Percentiles rank a stretch among this genome's conserved stretches.
These are phyloP conservation scores for Colletotrichum acutatum DNA, from an alignment of 2,329 filamentous ascomycete species.

Conservation along the genomic window DNA sequence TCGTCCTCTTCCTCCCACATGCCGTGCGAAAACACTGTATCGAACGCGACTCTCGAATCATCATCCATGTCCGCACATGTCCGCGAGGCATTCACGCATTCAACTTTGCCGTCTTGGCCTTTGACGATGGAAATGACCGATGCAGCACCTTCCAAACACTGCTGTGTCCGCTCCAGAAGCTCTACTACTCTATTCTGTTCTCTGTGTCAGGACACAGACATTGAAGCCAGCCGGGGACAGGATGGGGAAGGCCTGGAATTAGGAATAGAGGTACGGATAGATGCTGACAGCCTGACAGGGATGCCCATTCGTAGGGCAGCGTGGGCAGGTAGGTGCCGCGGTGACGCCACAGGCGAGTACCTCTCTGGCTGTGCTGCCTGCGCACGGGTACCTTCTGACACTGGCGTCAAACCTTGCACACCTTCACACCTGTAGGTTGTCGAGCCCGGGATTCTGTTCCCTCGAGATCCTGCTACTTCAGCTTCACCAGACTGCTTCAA, in stretches of 20 bases:
- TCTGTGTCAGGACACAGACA: not conserved
- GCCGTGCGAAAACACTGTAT: slow-evolving; percentile 10
- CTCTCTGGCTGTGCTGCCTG: slow-evolving; percentile 11
- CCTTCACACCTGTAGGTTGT: not conserved
- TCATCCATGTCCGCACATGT: slow-evolving; percentile 23
- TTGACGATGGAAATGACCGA: slow-evolving; percentile 23
- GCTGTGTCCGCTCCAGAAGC: not conserved
- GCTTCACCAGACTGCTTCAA: not conserved
- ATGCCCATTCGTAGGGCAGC: slow-evolving; percentile 14
- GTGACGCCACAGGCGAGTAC: slow-evolving; percentile 19
- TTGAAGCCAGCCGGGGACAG: not conserved
- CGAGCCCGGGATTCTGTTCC: not conserved
- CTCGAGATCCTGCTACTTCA: not conserved
- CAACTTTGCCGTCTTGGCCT: slow-evolving; percentile 14
- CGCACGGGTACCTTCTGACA: slow-evolving; percentile 34
- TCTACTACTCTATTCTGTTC: too few relatives aligned
- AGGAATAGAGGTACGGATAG: not conserved
- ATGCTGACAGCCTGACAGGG: slow-evolving; percentile 15
- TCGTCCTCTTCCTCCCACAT: slow-evolving; percentile 7
- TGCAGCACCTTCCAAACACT: not conserved
- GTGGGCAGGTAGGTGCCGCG: not conserved
- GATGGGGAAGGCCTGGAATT: not conserved
- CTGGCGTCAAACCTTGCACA: slow-evolving; percentile 28
- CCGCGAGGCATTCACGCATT: slow-evolving; percentile 5
- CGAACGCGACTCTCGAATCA: slow-evolving; percentile 18